Percentiles rank a stretch among this genome's conserved stretches.
These are phyloP conservation scores for Pichia sp. DNA, from an alignment of 1,139 yeast genomes.

Conservation along the genomic window DNA sequence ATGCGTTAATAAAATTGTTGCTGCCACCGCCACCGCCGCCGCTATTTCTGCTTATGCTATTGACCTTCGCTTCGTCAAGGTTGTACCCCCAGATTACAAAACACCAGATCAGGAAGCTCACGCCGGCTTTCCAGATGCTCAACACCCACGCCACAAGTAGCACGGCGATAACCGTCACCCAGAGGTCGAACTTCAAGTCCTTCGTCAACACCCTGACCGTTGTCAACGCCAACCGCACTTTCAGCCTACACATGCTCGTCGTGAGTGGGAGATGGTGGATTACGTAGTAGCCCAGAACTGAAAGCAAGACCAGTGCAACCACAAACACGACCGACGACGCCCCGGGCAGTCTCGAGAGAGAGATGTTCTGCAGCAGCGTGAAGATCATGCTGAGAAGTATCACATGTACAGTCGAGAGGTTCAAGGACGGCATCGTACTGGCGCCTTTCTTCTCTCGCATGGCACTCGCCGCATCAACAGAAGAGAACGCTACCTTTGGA, in stretches of 20 bases:
- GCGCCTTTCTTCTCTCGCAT: not conserved
- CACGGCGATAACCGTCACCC: conserved; percentile 9
- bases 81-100: conserved; percentile 16
- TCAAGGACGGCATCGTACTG: not conserved
- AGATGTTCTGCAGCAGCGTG: conserved; percentile 7
- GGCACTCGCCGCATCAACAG: not conserved
- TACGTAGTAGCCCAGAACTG: not conserved
- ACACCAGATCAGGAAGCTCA: conserved; percentile 14
- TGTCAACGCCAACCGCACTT: conserved; percentile 2
- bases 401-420: conserved; percentile 1
- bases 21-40: not conserved
- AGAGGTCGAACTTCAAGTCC: conserved; percentile 9
- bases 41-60: not conserved
- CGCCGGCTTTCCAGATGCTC: conserved; percentile 10
- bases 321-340: not conserved
- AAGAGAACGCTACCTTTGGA: not conserved
- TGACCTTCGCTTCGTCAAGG: conserved; percentile 4
- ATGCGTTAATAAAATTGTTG: not conserved
- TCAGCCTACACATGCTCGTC: not conserved
- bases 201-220: not conserved
- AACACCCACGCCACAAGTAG: conserved; percentile 14
- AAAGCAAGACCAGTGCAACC: not conserved
- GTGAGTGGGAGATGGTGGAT: conserved; percentile 1
- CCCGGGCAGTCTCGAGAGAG: conserved; percentile 2
- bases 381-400: conserved; percentile 3